These are phyloP conservation scores for Pterocarpus santalinus DNA, from an alignment of 306 rosid genomes.

Conservation along the genomic window DNA sequence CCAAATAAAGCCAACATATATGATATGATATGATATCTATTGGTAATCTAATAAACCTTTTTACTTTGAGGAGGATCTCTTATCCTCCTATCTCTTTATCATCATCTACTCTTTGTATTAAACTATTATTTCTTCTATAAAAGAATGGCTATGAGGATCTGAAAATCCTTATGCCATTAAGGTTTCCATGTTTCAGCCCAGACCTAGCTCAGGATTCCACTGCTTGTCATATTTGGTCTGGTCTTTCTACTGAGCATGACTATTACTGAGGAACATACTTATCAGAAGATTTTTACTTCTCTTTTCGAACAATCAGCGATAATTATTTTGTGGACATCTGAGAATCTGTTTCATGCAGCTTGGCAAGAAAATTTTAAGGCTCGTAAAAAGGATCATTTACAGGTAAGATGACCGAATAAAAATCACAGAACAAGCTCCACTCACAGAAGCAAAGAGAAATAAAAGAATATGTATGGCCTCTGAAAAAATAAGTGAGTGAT, in stretches of 20 bases:
- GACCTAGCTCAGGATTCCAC: conserved; percentile 15
- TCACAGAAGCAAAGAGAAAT: neutral
- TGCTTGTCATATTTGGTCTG: conserved; percentile 10
- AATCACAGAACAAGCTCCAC: neutral
- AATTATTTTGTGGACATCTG: neutral
- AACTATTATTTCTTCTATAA: too few species aligned
- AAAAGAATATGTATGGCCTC: neutral
- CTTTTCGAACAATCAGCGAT: neutral
- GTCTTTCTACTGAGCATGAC: neutral
- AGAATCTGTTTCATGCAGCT: conserved; percentile 15
- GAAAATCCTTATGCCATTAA: conserved; percentile 3
- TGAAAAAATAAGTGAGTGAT: neutral
- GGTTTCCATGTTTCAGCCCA: conserved; percentile 2
- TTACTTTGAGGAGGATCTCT: neutral
- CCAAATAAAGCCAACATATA: too few species aligned
- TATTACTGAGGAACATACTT: conserved; percentile 14
- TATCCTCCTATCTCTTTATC: neutral
- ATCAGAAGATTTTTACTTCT: conserved; percentile 7
- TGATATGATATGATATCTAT: neutral
- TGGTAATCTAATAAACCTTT: neutral
- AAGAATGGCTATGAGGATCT: neutral
- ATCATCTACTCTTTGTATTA: neutral
- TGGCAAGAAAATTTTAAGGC: neutral
- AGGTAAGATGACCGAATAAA: conserved; percentile 1
- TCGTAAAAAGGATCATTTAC: neutral